Evolutionary conservation across 441 rosid species (phyloP), one percentile per base, ranked within the genome.

Genomic region (Capsella rubella): DNA sequence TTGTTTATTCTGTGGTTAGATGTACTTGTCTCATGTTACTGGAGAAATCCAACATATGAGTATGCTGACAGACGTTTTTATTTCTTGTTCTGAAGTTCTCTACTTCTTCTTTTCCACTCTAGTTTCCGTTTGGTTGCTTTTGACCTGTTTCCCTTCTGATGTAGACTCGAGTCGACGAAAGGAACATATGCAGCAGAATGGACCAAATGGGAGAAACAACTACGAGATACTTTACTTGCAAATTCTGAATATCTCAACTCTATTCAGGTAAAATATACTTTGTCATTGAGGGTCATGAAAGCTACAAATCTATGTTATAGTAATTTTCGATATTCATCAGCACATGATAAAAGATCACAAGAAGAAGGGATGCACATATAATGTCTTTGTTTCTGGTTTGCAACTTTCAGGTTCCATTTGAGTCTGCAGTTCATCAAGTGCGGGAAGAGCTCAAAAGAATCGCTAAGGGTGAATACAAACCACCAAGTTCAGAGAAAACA

Each of bases 111-210:
- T 31, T 67, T 52, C 21, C 59, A 31, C 29, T 18, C 8, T 35
- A 63, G 45, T 51, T 69, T 63, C 3, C 7, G 49, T 69, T 68
- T 63, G 21, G n/a, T n/a, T 56, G n/a, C 34, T 72, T 76, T 54
- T 64, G 42, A 65, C 40, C 25, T 78, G 67, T 13, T 43, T 77
- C 66, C 63, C 29, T 60, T 75, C 18, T 53, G 10, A 57, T n/a
- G 56, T 77, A 95, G 99, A 79, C 81, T 83, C 85, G 98, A 91
- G 59, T 82, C 98, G 18, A 80, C 84, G 35, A 95, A 92, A 77
- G 99, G 98, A 64, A 63, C 97, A 46, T 92, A 88, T 77, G 85
- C 82, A 62, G 80, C 72, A 64, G 95, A 91, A 73, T 95, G 98
- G 97, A 74, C 75, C 55, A 85, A 86, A 72, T 95, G 98, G 99